Base-by-base conservation (phyloP, 2,329 filamentous ascomycete genomes). In the Nothopassalora personata region DNA sequence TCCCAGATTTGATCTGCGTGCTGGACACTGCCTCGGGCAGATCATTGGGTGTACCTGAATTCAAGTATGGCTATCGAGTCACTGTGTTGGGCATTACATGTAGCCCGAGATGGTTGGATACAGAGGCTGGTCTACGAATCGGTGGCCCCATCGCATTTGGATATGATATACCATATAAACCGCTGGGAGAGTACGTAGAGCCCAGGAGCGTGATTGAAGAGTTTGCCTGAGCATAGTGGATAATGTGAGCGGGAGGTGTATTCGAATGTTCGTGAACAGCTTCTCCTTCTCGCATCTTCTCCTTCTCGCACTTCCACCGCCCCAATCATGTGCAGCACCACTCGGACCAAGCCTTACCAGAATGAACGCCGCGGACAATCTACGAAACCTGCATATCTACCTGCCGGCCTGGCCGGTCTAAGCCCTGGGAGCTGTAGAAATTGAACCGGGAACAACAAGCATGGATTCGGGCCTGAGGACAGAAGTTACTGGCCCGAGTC, bases 121-220 rank as follows among this genome's bases (percentile, higher is more conserved):
- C 79, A 2, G 67, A 73, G 13, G 71, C 73, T 23, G 82, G 81
- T 0, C 62, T 82, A 57, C 75, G 79, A 56, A 75, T 81, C 62
- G 80, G 80, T 43, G 80, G 80, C 0, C 80, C 80, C 0, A 75
- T 70, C 15, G 75, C 77, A 5, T 81, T 82, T 67, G 79, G 79
- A 5, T 73, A 82, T 59, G 72, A 77, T 34, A 67, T 83, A 27
- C 71, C 75, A 51, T 83, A 83, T 60, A 77, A 74, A 61, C 75
- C 81, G 0, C 58, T 83, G 34, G 81, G 81, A 0, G 75, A 72
- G 60, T 83, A 81, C 66, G 76, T 78, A 0, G 76, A 82, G 68
- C 81, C 81, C 0, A 74, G 73, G 27, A 83, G 81, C 66, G 81
- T 84, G 0, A 80, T 84, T 51, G 73, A 77, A 27, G 80, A 83